A percentile compares a stretch with the other conserved stretches of the same genome.
Conservation (phyloP, 306 rosid species). For the Malus orientalis region DNA sequence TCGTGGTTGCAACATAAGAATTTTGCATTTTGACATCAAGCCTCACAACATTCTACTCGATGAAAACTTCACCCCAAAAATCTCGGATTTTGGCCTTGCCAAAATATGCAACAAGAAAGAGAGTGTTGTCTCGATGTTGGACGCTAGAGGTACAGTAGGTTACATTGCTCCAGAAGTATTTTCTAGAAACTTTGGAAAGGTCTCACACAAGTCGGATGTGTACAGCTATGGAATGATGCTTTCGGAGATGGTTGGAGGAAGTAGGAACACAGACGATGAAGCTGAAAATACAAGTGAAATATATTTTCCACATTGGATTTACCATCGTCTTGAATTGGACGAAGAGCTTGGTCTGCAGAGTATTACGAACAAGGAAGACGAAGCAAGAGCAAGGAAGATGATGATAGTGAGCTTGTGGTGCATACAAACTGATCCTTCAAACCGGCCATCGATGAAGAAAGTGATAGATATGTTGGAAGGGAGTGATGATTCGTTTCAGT, state of each 20-base stretch:
- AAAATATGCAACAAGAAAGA: slow-evolving; percentile 24
- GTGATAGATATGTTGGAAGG: slow-evolving; percentile 37
- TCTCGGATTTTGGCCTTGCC: slow-evolving; percentile 42
- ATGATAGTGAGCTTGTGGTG: slow-evolving; percentile 28
- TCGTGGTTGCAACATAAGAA: slow-evolving; percentile 29
- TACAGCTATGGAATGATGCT: slow-evolving; percentile 18
- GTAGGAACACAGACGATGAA: slow-evolving; percentile 2
- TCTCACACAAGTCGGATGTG: slow-evolving; percentile 26
- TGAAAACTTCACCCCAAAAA: slow-evolving; percentile 16
- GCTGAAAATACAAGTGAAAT: slow-evolving; percentile 18
- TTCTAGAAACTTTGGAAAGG: too few relatives aligned
- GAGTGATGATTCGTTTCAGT: neutral
- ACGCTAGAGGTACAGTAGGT: slow-evolving; percentile 31
- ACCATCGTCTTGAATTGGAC: slow-evolving; percentile 16
- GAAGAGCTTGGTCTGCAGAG: slow-evolving; percentile 12
- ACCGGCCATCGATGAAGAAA: slow-evolving; percentile 12
- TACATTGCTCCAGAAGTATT: too few relatives aligned
- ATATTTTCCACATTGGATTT: slow-evolving; percentile 37
- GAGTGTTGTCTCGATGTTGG: slow-evolving; percentile 21
- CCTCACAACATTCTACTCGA: slow-evolving; percentile 29
- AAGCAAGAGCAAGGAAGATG: slow-evolving; percentile 14
- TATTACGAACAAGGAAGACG: slow-evolving; percentile 13
- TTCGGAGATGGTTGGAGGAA: slow-evolving; percentile 11
- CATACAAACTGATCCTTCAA: slow-evolving; percentile 17
- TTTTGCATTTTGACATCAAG: slow-evolving; percentile 40